phyloP scores from a whole-genome alignment of 2,329 filamentous ascomycete species.

The Fusarium zealandicum region DNA sequence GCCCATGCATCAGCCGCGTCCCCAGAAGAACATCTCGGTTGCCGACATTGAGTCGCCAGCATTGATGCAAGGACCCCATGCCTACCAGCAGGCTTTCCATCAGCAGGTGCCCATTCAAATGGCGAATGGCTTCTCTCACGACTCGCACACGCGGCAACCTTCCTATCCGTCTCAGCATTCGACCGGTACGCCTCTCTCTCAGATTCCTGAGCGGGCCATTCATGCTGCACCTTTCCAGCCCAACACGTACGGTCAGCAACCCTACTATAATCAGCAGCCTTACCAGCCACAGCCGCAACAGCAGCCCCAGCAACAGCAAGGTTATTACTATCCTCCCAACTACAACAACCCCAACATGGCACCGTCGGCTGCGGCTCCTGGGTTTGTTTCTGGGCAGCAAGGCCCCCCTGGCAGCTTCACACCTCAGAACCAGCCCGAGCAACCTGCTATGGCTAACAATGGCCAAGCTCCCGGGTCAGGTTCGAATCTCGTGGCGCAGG shows the following conservation, averaged over 20 bases:
- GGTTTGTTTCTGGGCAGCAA: constrained; percentile 66
- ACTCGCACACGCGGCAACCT: constrained; percentile 70
- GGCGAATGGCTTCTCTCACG: constrained; percentile 61
- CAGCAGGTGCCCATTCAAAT: constrained; percentile 88
- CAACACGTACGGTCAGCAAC: constrained; percentile 66
- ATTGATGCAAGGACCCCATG: constrained; percentile 65
- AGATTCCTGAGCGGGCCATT: constrained; percentile 91
- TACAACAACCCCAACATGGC: constrained; percentile 58
- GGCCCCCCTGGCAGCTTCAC: constrained; percentile 51
- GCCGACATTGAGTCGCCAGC: constrained; percentile 89
- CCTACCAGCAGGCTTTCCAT: constrained; percentile 91
- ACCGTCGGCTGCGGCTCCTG: constrained; percentile 59
- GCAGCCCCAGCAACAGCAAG: constrained; percentile 54
- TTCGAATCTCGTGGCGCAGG: constrained; percentile 73
- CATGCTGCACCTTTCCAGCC: constrained; percentile 92
- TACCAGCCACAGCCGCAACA: constrained; percentile 50
- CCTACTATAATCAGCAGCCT: constrained; percentile 63
- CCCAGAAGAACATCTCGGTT: constrained; percentile 92
- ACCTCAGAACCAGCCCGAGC: constrained; percentile 53
- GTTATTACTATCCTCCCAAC: constrained; percentile 73
- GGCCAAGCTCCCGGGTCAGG: constrained; percentile 39
- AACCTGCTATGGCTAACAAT: constrained; percentile 43
- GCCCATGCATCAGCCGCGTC: constrained; percentile 92
- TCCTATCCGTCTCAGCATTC: constrained; percentile 76
- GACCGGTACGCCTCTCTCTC: constrained; percentile 82